Base-by-base conservation (phyloP, 345 rosid species). In the Citrus mangshanensis region DNA sequence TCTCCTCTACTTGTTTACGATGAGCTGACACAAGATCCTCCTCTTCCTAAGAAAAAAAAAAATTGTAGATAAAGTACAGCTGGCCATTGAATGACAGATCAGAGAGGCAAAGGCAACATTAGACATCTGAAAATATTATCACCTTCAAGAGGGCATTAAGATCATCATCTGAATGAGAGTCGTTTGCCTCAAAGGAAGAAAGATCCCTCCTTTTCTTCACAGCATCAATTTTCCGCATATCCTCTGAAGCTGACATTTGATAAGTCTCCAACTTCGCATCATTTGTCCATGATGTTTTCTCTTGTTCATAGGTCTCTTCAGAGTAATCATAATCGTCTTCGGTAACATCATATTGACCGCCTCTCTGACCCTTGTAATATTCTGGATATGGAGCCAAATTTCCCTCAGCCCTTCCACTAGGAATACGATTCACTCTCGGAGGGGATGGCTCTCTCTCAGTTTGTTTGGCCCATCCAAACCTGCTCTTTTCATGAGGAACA, bases 11-110 rank as follows among this genome's bases (percentile, higher is more conserved):
- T 81, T 88, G 90, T 73, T 35, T 80, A 27, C 88, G 84, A 74
- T 90, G 91, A 42, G 91, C 89, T 77, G 84, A 78, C 62, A 90
- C 86, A 82, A 88, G 93, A 79, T 90, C 90, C 76, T 87, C 91
- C 78, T 88, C 91, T 72, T 90, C 91, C 93, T 90, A 67, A n/a
- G 77, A 74, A 34, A 22, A 78, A 34, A 80, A 55, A 27, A 25
- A 74, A 5, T 51, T 54, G 58, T 28, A 82, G 35, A 68, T 78
- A 76, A 14, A 37, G 25, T 49, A 42, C 22, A 46, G 4, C 74
- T n/a, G 6, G 51, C 51, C 55, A 71, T 7, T 40, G 24, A 72
- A 78, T 2, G 37, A 65, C 22, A 46, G 16, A 32, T 64, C 30
- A 13, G 6, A 72, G 19, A 54, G 58, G 19, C 6, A 72, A 66